Evolutionary conservation across 2,329 filamentous ascomycete species (phyloP).

Genomic region (Drechslera avenae): DNA sequence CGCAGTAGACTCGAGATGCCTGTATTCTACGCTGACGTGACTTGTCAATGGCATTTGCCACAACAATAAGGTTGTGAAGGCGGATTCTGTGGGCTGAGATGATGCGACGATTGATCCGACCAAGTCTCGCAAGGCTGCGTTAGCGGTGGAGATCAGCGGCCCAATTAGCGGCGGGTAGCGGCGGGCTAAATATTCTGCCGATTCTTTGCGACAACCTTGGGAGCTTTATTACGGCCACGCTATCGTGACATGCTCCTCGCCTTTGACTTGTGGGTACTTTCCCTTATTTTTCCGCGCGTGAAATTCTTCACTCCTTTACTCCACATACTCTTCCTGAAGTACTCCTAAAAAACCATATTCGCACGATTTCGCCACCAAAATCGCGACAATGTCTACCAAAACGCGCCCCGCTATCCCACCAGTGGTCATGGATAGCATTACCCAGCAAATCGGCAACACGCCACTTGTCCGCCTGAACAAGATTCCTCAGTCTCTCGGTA

Average conservation of each 20-base stretch:
- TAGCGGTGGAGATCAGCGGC: constrained; percentile 8
- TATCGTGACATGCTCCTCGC: constrained; percentile 2
- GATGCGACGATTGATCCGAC: neutral
- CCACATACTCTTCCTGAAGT: neutral
- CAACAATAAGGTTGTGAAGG: too few relatives aligned
- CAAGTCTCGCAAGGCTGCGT: constrained; percentile 10
- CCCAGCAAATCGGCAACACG: constrained; percentile 91
- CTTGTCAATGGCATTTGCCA: too few relatives aligned
- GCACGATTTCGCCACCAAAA: neutral
- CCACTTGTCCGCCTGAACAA: constrained; percentile 94
- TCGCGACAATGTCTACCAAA: constrained; percentile 52
- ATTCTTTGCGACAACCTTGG: constrained; percentile 18
- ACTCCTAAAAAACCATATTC: neutral
- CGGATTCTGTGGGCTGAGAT: neutral
- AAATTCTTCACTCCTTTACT: neutral
- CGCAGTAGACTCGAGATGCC: too few relatives aligned
- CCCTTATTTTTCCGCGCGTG: neutral
- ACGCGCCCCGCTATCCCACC: constrained; percentile 60
- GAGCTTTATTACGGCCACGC: neutral
- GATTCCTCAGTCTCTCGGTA: constrained; percentile 86
- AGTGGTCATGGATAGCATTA: constrained; percentile 68
- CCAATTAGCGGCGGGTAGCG: constrained; percentile 20
- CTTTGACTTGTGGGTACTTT: constrained; percentile 5
- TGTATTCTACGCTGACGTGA: too few relatives aligned
- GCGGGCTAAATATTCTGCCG: constrained; percentile 21